phyloP scores from a whole-genome alignment of 2,329 filamentous ascomycete genomes.

The Fusarium proliferatum region DNA sequence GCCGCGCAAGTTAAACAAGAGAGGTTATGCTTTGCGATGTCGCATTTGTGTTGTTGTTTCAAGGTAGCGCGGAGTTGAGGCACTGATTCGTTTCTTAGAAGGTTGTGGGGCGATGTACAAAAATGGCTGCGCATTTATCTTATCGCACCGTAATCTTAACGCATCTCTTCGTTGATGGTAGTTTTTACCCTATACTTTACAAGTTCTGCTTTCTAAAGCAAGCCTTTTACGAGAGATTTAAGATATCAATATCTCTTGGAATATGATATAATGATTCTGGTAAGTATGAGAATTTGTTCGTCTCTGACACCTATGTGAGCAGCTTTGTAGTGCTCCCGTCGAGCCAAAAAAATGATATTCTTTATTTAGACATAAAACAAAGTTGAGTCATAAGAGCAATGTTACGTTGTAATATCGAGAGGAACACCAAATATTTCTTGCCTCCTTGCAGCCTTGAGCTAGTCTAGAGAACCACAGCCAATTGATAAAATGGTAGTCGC shows the following conservation, averaged over 20 bases:
- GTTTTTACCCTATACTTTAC: neutral
- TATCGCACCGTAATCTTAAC: neutral
- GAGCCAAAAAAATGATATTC: rapidly evolving
- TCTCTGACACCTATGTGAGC: neutral
- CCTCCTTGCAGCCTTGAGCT: rapidly evolving
- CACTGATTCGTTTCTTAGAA: neutral
- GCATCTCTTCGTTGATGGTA: rapidly evolving
- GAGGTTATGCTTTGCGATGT: too few relatives aligned
- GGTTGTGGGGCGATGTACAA: neutral
- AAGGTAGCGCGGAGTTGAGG: neutral
- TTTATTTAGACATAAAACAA: rapidly evolving
- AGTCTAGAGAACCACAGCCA: neutral
- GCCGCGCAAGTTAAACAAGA: too few relatives aligned
- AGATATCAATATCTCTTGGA: neutral
- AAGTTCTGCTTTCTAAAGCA: rapidly evolving
- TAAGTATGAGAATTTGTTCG: rapidly evolving
- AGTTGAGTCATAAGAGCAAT: rapidly evolving
- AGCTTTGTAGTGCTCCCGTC: rapidly evolving
- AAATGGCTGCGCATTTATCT: neutral
- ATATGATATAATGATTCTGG: neutral
- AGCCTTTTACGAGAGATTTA: rapidly evolving
- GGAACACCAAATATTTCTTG: rapidly evolving
- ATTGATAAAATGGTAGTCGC: neutral
- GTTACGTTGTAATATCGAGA: neutral
- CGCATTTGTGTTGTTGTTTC: neutral